Percentiles rank a stretch among this genome's conserved stretches.
Conservation (phyloP, 2,329 filamentous ascomycete species). For the Neurospora sp. region DNA sequence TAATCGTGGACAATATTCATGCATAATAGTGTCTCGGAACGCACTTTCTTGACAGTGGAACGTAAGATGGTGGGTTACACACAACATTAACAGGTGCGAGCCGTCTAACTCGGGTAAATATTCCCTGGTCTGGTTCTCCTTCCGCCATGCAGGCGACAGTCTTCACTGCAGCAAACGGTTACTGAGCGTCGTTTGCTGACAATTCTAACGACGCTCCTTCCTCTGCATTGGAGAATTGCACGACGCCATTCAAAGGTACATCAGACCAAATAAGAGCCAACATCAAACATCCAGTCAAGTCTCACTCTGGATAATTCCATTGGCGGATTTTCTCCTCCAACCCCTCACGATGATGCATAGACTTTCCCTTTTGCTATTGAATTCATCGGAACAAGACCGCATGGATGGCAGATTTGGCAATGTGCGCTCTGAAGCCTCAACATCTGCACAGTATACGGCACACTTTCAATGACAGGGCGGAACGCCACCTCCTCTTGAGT, state of each 20-base stretch:
- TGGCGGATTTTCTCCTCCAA: background rate
- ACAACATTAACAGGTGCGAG: background rate
- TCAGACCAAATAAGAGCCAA: too few species aligned
- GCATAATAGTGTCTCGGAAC: background rate
- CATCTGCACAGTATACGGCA: background rate
- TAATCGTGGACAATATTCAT: background rate
- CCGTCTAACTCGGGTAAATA: background rate
- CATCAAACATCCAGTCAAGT: too few species aligned
- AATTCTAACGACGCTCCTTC: background rate
- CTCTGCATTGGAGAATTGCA: background rate
- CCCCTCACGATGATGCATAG: background rate
- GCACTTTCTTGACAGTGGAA: background rate
- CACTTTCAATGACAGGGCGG: background rate
- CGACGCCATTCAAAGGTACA: too few species aligned
- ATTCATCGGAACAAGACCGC: background rate
- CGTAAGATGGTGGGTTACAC: background rate
- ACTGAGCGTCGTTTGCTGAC: background rate
- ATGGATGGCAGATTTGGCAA: background rate
- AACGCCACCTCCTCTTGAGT: background rate
- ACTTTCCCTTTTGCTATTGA: background rate
- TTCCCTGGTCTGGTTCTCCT: background rate
- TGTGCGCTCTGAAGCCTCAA: background rate
- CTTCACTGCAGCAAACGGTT: background rate
- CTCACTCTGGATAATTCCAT: background rate
- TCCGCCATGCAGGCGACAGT: background rate